phyloP scores from a whole-genome alignment of 345 rosid genomes.

The Cardamine resedifolia region DNA sequence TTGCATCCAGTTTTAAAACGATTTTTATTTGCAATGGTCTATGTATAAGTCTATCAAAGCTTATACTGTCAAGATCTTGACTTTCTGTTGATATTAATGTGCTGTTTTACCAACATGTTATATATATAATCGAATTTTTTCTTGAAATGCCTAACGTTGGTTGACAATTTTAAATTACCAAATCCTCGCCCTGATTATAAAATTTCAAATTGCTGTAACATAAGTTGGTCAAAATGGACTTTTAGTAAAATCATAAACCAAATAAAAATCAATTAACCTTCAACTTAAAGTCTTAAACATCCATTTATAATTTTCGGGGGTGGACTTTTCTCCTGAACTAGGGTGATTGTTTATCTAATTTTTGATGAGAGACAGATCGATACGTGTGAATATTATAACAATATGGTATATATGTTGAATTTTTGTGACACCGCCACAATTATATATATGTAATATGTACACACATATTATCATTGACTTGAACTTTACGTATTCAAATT shows the following conservation, averaged over 20 bases:
- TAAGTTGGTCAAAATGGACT: constrained; percentile 20
- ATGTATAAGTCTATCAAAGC: too few relatives aligned
- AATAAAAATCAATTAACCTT: neutral
- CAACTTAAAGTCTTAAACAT: constrained; percentile 2
- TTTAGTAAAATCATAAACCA: neutral
- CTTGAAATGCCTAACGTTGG: constrained; percentile 39
- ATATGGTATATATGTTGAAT: constrained; percentile 37
- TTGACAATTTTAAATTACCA: constrained; percentile 31
- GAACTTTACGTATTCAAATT: constrained; percentile 18
- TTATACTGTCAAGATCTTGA: constrained; percentile 28
- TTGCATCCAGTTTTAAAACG: constrained; percentile 9
- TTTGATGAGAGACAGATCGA: neutral
- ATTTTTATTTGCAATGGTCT: constrained; percentile 27
- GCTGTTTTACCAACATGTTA: constrained; percentile 35
- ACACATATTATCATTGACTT: constrained; percentile 31
- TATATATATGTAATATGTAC: constrained; percentile 14
- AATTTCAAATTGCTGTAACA: constrained; percentile 9
- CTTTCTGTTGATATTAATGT: constrained; percentile 22
- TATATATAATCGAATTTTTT: neutral
- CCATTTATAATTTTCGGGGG: neutral
- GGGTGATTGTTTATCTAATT: neutral
- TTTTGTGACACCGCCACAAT: constrained; percentile 32
- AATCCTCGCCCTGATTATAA: constrained; percentile 15
- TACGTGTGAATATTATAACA: constrained; percentile 25
- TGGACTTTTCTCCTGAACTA: neutral